Base-by-base conservation (phyloP, 2,329 filamentous ascomycete species). In the Penicillium sp. region DNA sequence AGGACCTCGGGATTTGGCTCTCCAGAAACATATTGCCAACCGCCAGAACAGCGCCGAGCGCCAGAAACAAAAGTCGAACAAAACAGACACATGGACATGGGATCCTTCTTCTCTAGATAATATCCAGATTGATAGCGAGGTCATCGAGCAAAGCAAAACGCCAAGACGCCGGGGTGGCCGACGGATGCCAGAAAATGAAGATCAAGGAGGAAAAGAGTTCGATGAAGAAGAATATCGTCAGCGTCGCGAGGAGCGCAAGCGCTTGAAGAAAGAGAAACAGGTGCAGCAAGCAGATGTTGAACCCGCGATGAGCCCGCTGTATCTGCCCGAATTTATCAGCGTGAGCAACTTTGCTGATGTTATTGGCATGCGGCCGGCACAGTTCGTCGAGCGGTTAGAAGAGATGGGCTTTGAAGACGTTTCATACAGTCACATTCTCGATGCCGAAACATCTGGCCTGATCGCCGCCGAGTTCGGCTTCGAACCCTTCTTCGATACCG, bases 381-480 rank as follows among this genome's bases (percentile, higher is more conserved):
- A 88, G 3, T 97, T 99, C 69, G 80, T 96, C 13, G 70, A 74
- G 17, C 92, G 93, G 71, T 84, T 99, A 76, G 86, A 88, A 72
- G 87, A 95, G 56, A 88, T 98, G 72, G 96, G 95, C 0, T 99
- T 97, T 67, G 92, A 97, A 70, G 90, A 93, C 55, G 86, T 94
- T 17, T 88, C 88, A 15, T 85, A 89, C 56, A 92, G 94, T 70
- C 93, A 94, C 72, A 87, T 99, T 64, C 86, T 99, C 75, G 94
- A 94, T 64, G 89, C 92, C 11, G 94, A 98, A 75, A 95, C 92
- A 51, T 94, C 94, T 2, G 91, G 91, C 7, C 84, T 99, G 58
- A 90, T 99, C 68, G 93, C 93, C 4, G 88, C 92, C 77, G 94
- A 99, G 74, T 98, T 94, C 75, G 93, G 94, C 54, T 97, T 91